Percentiles rank a stretch among this genome's conserved stretches.
Conservation (phyloP, 345 rosid species). For the Moringa oleifera region DNA sequence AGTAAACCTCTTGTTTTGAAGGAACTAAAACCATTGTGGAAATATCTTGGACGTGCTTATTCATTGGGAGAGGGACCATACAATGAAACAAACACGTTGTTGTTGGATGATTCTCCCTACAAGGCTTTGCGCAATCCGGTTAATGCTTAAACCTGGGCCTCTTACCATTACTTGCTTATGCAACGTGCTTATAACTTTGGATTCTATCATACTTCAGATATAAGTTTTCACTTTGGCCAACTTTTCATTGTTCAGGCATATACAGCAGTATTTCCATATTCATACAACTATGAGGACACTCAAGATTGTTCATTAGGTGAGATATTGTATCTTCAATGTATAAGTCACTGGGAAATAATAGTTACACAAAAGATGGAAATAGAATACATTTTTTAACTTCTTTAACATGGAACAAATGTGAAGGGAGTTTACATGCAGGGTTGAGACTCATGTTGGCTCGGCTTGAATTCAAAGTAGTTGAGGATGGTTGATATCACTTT, state of each 20-base stretch:
- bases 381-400: neutral
- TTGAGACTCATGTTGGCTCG: too few species aligned
- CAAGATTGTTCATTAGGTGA: slow-evolving; percentile 70
- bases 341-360: slow-evolving; percentile 2
- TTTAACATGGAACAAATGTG: too few species aligned
- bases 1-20: slow-evolving; percentile 70
- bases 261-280: slow-evolving; percentile 72
- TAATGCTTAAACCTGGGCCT: slow-evolving; percentile 13
- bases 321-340: slow-evolving; percentile 18
- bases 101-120: slow-evolving; percentile 85
- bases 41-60: slow-evolving; percentile 33
- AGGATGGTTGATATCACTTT: too few species aligned
- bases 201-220: neutral
- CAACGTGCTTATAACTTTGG: slow-evolving; percentile 1
- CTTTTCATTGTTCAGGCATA: slow-evolving; percentile 40
- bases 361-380: neutral
- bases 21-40: slow-evolving; percentile 67
- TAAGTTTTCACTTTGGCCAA: too few species aligned
- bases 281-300: slow-evolving; percentile 35
- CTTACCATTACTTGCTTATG: neutral
- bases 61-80: slow-evolving; percentile 59
- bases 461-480: too few species aligned
- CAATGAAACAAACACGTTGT: slow-evolving; percentile 66
- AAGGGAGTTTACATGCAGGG: too few species aligned
- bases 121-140: slow-evolving; percentile 88